A percentile compares a stretch with the other conserved stretches of the same genome.
These are phyloP conservation scores for Tanacetum coccineum DNA, from an alignment of 129 eudicot genomes.

Conservation along the genomic window DNA sequence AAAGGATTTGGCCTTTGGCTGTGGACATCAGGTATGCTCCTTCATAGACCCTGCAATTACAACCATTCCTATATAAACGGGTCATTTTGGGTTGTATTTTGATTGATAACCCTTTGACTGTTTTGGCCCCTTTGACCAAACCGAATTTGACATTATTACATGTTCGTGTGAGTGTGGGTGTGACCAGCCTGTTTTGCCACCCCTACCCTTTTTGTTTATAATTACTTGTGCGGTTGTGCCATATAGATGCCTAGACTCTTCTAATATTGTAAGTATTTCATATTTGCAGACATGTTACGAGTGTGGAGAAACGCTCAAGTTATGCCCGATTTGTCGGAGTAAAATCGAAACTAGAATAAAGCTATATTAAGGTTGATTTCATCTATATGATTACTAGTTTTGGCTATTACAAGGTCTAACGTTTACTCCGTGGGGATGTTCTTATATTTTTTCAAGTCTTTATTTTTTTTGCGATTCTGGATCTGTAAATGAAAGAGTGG, in stretches of 20 bases:
- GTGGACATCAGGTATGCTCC: constrained; percentile 85
- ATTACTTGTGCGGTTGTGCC: background rate
- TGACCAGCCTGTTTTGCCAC: no score
- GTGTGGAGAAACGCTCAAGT: constrained; percentile 67
- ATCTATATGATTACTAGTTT: background rate
- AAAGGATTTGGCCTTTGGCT: constrained; percentile 94
- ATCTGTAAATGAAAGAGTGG: constrained; percentile 23
- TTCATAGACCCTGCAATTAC: background rate
- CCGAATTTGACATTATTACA: background rate
- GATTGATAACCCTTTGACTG: no score
- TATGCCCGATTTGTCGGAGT: constrained; percentile 85
- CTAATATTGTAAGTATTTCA: constrained; percentile 1
- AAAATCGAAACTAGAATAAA: constrained; percentile 72
- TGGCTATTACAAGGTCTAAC: background rate
- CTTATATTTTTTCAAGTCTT: background rate
- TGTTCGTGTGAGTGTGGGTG: no score
- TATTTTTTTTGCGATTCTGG: constrained; percentile 17
- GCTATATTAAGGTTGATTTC: constrained; percentile 53
- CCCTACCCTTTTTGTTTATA: background rate
- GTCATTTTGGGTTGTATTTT: background rate
- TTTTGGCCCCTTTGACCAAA: background rate
- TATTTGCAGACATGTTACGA: constrained; percentile 76
- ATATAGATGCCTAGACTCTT: background rate
- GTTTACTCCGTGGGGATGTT: constrained; percentile 2
- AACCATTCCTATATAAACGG: background rate